Conservation (phyloP, 768 basidiomycete species). For the Gautieria morchelliformis region DNA sequence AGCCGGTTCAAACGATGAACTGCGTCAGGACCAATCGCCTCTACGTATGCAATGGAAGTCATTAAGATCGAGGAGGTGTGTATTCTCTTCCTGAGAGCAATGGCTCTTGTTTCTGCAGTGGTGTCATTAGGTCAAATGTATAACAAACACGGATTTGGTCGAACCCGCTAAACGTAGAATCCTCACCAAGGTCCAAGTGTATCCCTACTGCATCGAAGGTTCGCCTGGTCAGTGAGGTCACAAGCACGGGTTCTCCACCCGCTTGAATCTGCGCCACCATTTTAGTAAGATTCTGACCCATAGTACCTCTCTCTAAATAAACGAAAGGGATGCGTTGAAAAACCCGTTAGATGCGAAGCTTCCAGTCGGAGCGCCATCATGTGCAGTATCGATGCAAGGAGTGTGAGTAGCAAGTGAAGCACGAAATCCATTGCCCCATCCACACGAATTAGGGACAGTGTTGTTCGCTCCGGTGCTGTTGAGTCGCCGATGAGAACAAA, state of each 20-base stretch:
- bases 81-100: constrained; percentile 26
- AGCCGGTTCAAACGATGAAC: constrained; percentile 31
- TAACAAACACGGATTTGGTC: too few relatives aligned
- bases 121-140: neutral
- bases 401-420: neutral
- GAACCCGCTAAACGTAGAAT: neutral
- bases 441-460: neutral
- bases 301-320: neutral
- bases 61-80: constrained; percentile 32
- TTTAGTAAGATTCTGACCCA: constrained; percentile 23
- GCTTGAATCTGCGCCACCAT: constrained; percentile 30
- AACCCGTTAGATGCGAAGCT: neutral
- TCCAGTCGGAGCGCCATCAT: neutral
- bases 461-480: neutral
- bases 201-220: constrained; percentile 27
- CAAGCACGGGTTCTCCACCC: constrained; percentile 28
- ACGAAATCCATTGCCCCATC: neutral
- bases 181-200: constrained; percentile 2
- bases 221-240: constrained; percentile 32
- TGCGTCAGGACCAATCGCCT: constrained; percentile 31
- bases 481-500: neutral
- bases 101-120: constrained; percentile 25
- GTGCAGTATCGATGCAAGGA: neutral
- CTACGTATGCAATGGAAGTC: constrained; percentile 29
- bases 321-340: neutral